Conservation (phyloP, 169 alveolate species). For the Plasmodium gallinaceum region DNA sequence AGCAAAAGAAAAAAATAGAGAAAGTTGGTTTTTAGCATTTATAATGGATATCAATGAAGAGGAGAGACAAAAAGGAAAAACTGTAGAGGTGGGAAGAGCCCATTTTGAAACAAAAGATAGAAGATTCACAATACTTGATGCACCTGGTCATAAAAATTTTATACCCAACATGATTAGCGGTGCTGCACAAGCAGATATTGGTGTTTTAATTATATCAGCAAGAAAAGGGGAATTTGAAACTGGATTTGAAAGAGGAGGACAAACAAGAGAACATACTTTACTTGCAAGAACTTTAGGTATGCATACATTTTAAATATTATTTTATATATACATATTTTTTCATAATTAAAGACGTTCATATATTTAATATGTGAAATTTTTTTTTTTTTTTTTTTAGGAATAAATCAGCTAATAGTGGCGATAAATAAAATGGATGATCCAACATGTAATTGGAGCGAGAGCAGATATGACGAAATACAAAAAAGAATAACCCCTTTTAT, state of each 20-base stretch:
- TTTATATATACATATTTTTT: not conserved
- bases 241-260: slow-evolving; percentile 99
- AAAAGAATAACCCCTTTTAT: slow-evolving; percentile 92
- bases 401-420: slow-evolving; percentile 95
- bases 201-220: slow-evolving; percentile 98
- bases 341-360: not conserved
- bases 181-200: slow-evolving; percentile 99
- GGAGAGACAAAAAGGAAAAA: slow-evolving; percentile 98
- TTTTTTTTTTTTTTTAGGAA: slow-evolving; percentile 86
- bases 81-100: slow-evolving; percentile 99
- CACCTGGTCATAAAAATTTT: slow-evolving; percentile 99
- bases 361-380: not conserved
- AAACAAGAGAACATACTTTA: slow-evolving; percentile 99
- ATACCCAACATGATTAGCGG: slow-evolving; percentile 99
- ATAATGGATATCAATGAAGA: slow-evolving; percentile 99
- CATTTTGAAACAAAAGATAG: slow-evolving; percentile 93
- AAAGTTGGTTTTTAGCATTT: slow-evolving; percentile 99
- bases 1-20: slow-evolving; percentile 98
- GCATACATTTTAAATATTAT: not conserved
- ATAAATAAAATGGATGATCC: slow-evolving; percentile 99
- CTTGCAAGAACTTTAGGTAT: slow-evolving; percentile 96
- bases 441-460: slow-evolving; percentile 95
- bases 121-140: slow-evolving; percentile 98
- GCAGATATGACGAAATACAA: slow-evolving; percentile 89
- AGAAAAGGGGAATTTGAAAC: slow-evolving; percentile 99